These are phyloP conservation scores for Mycena crocata DNA, from an alignment of 768 basidiomycete species.

Conservation along the genomic window DNA sequence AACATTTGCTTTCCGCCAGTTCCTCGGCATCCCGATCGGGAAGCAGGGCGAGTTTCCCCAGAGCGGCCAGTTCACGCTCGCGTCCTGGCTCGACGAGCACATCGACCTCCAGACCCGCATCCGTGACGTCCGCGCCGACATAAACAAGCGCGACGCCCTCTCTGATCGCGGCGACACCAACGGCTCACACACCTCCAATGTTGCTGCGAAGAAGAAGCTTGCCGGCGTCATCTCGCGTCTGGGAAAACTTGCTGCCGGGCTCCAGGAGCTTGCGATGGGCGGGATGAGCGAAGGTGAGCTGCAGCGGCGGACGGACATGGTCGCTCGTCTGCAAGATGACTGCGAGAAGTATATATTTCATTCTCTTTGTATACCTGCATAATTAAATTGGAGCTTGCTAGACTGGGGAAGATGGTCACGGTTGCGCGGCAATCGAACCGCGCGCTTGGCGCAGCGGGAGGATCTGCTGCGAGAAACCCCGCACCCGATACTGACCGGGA, in stretches of 20 bases:
- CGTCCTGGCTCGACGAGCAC: constrained; percentile 94
- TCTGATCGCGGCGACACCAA: constrained; percentile 78
- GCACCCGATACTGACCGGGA: constrained; percentile 71
- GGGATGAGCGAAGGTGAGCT: constrained; percentile 95
- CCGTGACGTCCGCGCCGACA: constrained; percentile 85
- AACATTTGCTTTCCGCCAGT: constrained; percentile 81
- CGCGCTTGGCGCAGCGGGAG: constrained; percentile 36
- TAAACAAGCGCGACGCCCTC: constrained; percentile 90
- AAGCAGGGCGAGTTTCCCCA: constrained; percentile 51
- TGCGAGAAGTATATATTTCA: no score
- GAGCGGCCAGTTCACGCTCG: constrained; percentile 70
- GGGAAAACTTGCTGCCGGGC: constrained; percentile 73
- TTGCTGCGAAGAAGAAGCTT: constrained; percentile 87
- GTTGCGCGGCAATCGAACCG: constrained; percentile 70
- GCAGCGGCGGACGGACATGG: constrained; percentile 89
- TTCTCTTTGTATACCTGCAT: no score
- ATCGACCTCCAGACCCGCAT: constrained; percentile 78
- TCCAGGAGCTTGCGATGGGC: constrained; percentile 70
- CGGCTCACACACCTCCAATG: constrained; percentile 82
- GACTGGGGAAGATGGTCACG: constrained; percentile 87
- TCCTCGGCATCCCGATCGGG: constrained; percentile 85
- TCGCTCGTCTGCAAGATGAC: constrained; percentile 89
- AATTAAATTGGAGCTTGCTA: no score
- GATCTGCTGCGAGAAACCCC: constrained; percentile 50
- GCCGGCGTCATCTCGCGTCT: constrained; percentile 83